Evolutionary conservation across 2,329 filamentous ascomycete genomes (phyloP).

Genomic region (Pseudogymnoascus sp.): DNA sequence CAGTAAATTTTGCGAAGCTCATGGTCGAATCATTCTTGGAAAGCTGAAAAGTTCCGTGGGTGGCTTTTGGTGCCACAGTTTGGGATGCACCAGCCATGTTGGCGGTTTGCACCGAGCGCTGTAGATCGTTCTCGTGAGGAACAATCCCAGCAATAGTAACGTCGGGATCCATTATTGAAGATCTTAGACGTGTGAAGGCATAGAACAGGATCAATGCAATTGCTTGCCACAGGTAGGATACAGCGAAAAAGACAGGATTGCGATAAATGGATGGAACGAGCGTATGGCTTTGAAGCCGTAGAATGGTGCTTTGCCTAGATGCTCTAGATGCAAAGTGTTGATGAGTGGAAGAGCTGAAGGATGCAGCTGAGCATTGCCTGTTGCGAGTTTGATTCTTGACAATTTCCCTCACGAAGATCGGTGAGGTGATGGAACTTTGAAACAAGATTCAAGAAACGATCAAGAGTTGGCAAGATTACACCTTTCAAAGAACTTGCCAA

Average conservation of each 20-base stretch:
- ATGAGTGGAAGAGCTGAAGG: background rate
- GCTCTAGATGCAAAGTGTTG: background rate
- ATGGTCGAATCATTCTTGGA: background rate
- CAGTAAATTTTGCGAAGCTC: background rate
- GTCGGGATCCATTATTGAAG: background rate
- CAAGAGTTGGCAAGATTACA: background rate
- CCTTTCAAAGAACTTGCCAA: constrained; percentile 3
- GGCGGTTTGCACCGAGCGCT: background rate
- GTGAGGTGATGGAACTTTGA: background rate
- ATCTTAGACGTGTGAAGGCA: background rate
- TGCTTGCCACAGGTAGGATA: background rate
- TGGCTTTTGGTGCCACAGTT: background rate
- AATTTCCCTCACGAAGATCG: background rate
- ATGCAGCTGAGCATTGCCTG: background rate
- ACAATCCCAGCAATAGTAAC: background rate
- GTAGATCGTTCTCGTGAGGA: background rate
- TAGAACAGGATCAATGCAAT: background rate
- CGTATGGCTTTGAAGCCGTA: background rate
- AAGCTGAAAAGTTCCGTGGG: background rate
- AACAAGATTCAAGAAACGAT: background rate
- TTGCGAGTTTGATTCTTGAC: background rate
- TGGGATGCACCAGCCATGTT: background rate
- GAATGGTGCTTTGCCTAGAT: background rate
- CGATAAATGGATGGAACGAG: background rate
- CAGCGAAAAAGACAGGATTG: background rate